phyloP scores from a whole-genome alignment of 2,329 filamentous ascomycete genomes.

The Hymenoscyphus repandus region DNA sequence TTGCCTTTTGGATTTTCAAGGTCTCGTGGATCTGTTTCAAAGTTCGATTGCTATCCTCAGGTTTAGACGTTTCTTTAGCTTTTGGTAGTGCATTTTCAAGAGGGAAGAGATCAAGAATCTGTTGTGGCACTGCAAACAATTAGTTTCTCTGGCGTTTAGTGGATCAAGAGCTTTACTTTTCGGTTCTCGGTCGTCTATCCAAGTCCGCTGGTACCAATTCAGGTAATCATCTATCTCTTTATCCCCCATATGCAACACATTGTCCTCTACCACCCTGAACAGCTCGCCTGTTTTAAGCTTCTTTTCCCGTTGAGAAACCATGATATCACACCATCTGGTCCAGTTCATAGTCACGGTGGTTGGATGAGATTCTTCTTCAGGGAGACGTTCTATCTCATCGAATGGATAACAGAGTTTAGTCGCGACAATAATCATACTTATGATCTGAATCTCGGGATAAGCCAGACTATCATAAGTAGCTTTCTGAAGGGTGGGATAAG shows the following conservation, averaged over 20 bases:
- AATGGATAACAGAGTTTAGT: constrained; percentile 79
- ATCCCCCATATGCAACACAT: constrained; percentile 57
- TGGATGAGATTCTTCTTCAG: constrained; percentile 47
- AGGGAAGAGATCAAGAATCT: constrained; percentile 33
- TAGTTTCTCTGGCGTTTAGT: constrained; percentile 1
- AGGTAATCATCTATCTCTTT: constrained; percentile 68
- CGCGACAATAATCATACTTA: constrained; percentile 66
- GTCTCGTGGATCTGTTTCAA: constrained; percentile 23
- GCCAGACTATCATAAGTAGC: constrained; percentile 44
- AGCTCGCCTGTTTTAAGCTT: constrained; percentile 39
- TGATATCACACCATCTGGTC: constrained; percentile 58
- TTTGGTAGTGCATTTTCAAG: constrained; percentile 20
- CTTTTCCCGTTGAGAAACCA: constrained; percentile 31
- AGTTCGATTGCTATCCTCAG: constrained; percentile 15
- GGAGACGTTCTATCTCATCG: constrained; percentile 49
- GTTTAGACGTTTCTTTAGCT: constrained; percentile 22
- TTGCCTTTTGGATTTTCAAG: constrained; percentile 25
- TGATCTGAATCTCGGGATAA: constrained; percentile 70
- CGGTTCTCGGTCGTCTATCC: constrained; percentile 43
- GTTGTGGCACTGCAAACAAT: constrained; percentile 25
- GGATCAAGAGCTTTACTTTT: constrained; percentile 30
- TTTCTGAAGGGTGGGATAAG: constrained; percentile 46
- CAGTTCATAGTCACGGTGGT: constrained; percentile 64
- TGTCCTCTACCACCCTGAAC: constrained; percentile 51
- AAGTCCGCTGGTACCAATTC: constrained; percentile 70